Conservation (phyloP, 257 asterid species). For the Solanum dulcamara region DNA sequence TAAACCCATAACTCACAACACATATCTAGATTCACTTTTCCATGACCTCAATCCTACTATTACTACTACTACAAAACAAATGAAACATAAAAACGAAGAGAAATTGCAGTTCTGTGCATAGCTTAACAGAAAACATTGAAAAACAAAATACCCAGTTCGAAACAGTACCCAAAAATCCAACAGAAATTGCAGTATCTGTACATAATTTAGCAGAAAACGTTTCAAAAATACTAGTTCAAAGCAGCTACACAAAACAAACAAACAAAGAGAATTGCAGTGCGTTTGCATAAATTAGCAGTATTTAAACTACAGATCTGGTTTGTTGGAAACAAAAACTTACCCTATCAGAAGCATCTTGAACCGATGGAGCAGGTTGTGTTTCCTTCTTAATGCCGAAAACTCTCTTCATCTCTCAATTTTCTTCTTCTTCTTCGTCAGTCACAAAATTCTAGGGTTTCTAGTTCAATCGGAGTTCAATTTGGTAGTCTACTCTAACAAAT, state of each 20-base stretch:
- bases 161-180: neutral
- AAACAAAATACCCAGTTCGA: neutral
- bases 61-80: neutral
- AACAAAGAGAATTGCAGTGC: neutral
- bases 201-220: neutral
- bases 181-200: neutral
- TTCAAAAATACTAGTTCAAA: neutral
- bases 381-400: slow-evolving; percentile 10
- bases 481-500: neutral
- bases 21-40: neutral
- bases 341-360: slow-evolving; percentile 12
- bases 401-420: neutral
- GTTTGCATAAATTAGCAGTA: neutral
- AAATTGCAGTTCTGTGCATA: neutral
- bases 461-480: neutral
- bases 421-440: neutral
- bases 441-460: neutral
- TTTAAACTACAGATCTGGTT: neutral
- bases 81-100: neutral
- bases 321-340: neutral
- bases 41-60: neutral
- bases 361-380: slow-evolving; percentile 1
- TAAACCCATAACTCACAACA: neutral
- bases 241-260: neutral
- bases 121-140: neutral